Evolutionary conservation across 1,139 yeast species (phyloP).

Genomic region (Candida sp.): DNA sequence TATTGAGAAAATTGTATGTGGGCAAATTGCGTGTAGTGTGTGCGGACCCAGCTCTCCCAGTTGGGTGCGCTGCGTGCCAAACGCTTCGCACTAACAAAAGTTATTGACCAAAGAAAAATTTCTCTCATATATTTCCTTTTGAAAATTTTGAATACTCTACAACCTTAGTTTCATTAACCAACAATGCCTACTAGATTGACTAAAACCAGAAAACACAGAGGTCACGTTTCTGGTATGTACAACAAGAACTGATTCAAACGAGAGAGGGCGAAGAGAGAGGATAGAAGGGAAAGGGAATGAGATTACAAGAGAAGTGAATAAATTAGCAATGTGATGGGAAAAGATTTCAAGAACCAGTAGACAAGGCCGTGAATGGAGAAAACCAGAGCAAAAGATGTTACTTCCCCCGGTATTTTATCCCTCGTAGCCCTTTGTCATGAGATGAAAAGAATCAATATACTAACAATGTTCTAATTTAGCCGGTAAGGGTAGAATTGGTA

Average conservation of each 20-base stretch:
- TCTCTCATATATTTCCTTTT: slow-evolving; percentile 11
- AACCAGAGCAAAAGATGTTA: background rate
- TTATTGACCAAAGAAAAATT: slow-evolving; percentile 5
- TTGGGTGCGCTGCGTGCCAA: no score
- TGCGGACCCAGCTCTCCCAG: no score
- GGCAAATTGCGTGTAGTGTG: no score
- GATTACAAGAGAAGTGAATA: background rate
- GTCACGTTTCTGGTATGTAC: slow-evolving; percentile 98
- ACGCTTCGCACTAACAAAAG: slow-evolving; percentile 3
- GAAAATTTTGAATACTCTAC: slow-evolving; percentile 6
- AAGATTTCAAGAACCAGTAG: background rate
- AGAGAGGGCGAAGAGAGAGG: background rate
- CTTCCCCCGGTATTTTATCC: no score
- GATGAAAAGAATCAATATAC: slow-evolving; percentile 18
- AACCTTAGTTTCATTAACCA: slow-evolving; percentile 11
- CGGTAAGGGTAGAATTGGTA: slow-evolving; percentile 99
- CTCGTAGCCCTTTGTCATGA: background rate
- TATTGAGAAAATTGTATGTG: background rate
- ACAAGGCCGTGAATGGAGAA: background rate
- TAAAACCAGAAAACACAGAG: slow-evolving; percentile 99
- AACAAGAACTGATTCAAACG: slow-evolving; percentile 6
- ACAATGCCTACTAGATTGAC: slow-evolving; percentile 99
- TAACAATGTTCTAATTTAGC: slow-evolving; percentile 55
- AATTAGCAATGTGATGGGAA: background rate
- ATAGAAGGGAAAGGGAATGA: background rate